Conservation (phyloP, 2,329 filamentous ascomycete species). For the Ophiocordyceps camponoti-leonardi region DNA sequence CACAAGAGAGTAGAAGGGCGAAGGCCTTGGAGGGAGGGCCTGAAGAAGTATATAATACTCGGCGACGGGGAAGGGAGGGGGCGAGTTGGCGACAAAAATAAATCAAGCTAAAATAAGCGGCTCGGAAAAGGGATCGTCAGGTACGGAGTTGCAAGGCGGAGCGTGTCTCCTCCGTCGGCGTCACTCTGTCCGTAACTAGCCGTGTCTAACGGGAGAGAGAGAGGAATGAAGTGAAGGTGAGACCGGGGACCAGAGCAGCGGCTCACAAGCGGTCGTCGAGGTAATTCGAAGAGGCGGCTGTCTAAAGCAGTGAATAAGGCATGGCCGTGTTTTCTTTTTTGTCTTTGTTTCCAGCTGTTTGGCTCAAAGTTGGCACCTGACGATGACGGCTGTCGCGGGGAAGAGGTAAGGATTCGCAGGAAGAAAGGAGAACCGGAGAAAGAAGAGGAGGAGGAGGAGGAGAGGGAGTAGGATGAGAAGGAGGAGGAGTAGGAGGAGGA, state of each 20-base stretch:
- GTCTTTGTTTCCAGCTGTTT: not conserved
- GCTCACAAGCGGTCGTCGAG: conserved; percentile 3
- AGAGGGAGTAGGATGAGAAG: not conserved
- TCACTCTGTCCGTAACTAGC: conserved; percentile 4
- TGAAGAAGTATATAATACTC: conserved; percentile 1
- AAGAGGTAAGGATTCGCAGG: not conserved
- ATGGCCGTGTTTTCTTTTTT: not conserved
- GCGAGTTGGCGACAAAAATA: not conserved
- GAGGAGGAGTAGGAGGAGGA: not conserved
- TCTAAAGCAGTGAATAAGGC: conserved; percentile 1
- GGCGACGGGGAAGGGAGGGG: not conserved
- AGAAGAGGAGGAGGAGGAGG: not conserved
- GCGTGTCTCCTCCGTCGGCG: conserved; percentile 3
- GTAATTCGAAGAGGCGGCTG: conserved; percentile 1
- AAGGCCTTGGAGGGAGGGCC: not conserved
- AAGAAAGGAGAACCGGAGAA: not conserved
- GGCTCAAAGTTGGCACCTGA: not conserved
- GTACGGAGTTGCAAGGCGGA: conserved; percentile 2
- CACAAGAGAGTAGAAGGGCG: conserved; percentile 1
- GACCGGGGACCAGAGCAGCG: conserved; percentile 5
- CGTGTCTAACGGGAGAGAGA: conserved; percentile 5
- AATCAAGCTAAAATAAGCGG: not conserved
- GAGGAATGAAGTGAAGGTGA: conserved; percentile 8
- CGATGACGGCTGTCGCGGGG: not conserved
- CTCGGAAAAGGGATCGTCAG: conserved; percentile 4